Base-by-base conservation (phyloP, 2,329 filamentous ascomycete genomes). In the Diaporthe sp. region DNA sequence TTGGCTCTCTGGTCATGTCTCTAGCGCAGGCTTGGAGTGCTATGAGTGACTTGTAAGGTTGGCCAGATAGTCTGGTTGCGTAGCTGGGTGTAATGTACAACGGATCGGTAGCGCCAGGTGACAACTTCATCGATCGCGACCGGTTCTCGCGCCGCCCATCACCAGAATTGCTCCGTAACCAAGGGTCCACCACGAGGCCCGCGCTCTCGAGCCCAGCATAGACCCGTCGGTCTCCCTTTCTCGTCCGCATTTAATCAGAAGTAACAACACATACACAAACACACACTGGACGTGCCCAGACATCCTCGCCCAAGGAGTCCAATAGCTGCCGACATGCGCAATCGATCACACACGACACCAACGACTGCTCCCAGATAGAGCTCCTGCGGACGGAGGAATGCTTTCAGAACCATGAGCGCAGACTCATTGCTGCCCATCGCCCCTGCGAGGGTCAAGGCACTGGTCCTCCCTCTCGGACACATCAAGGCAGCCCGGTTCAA, bases 351-450 rank as follows among this genome's bases (percentile, higher is more conserved):
- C 66, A 54, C 52, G 15, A 68, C 50, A 54, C 58, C 38, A 58
- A 58, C 55, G 45, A 52, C 38, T 42, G 35, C 61, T 42, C 68
- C 61, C 60, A 57, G 58, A 72, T 71, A 69, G 52, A 71, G 40
- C 74, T 42, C 35, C 45, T 38, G 25, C 50, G 25, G 64, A 60
- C 64, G 75, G 54, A 72, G 75, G 75, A 61, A 76, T 76, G 75
- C 73, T 74, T 60, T 73, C 72, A 72, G 77, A 68, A 81, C 69
- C 66, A 97, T 97, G 95, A 93, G 91, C 86, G 89, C 94, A 86
- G 96, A 98, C 88, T 92, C 94, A 84, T 91, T 98, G 83, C 94
- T 96, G 83, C 95, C 96, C 84, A 92, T 96, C 87, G 94, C 96
- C 84, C 95, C 95, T 82, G 96, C 95, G 86, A 94, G 94, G 89